phyloP scores from a whole-genome alignment of 2,329 filamentous ascomycete genomes.

The Sclerotinia minor region DNA sequence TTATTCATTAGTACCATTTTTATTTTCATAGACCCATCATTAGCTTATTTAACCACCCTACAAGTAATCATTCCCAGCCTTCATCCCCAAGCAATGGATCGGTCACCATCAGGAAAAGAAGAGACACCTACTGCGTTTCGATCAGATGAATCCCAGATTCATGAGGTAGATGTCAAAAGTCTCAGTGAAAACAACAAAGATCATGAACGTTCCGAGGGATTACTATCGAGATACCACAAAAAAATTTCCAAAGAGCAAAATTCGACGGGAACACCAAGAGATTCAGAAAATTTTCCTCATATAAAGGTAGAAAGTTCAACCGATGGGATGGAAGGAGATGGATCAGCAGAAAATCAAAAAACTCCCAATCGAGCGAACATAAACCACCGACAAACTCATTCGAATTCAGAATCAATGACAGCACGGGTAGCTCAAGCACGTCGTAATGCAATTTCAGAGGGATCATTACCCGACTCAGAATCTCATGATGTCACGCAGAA shows the following conservation, averaged over 20 bases:
- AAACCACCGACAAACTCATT: not conserved
- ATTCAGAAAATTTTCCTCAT: too few relatives aligned
- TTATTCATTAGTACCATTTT: not conserved
- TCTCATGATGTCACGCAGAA: not conserved
- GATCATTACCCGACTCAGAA: not conserved
- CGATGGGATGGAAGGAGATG: not conserved
- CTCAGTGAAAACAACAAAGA: not conserved
- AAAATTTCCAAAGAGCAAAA: not conserved
- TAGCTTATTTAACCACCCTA: not conserved
- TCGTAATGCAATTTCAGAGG: not conserved
- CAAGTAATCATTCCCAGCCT: not conserved
- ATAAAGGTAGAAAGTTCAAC: not conserved
- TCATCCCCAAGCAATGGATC: not conserved
- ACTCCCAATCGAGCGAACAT: too few relatives aligned
- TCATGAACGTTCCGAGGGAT: not conserved
- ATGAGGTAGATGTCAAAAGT: not conserved
- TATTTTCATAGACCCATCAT: not conserved
- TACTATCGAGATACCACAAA: not conserved
- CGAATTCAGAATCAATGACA: not conserved
- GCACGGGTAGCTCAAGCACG: not conserved
- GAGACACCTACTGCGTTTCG: not conserved
- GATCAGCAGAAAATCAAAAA: not conserved
- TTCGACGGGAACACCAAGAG: too few relatives aligned
- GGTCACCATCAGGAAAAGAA: not conserved
- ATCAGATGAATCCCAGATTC: not conserved